Conservation (phyloP, 805 yeast species). For the Yarrowia phangngaensis region DNA sequence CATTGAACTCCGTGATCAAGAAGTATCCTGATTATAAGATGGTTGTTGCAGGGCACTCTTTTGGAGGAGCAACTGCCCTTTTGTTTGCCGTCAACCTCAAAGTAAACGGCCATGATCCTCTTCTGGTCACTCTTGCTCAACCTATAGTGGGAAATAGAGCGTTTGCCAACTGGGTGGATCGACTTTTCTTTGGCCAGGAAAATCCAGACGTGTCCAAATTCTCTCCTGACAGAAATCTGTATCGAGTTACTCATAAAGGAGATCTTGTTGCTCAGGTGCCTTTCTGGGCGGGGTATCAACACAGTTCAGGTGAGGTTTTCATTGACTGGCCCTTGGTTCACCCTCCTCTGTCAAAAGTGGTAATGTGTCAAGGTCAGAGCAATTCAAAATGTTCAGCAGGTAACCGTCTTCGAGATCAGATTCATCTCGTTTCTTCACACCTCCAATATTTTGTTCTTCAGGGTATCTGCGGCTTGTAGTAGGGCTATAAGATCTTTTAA, state of each 20-base stretch:
- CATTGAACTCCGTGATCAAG: not conserved
- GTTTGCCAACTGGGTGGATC: constrained; percentile 14
- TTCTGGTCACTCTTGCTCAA: constrained; percentile 20
- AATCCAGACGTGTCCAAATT: not conserved
- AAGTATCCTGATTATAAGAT: constrained; percentile 18
- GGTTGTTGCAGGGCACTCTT: constrained; percentile 16
- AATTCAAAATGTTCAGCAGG: constrained; percentile 11
- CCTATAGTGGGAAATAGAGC: constrained; percentile 22
- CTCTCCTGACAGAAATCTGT: constrained; percentile 6
- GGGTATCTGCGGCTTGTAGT: too few relatives aligned
- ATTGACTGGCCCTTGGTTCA: constrained; percentile 3
- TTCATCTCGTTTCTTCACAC: too few relatives aligned
- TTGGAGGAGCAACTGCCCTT: constrained; percentile 22
- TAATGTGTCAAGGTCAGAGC: constrained; percentile 21
- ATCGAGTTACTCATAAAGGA: constrained; percentile 22
- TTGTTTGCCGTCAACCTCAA: constrained; percentile 10
- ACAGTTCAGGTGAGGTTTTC: constrained; percentile 15
- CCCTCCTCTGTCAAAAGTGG: constrained; percentile 8
- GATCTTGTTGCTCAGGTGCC: constrained; percentile 26
- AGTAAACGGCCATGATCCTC: constrained; percentile 18
- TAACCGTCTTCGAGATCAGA: too few relatives aligned
- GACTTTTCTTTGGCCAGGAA: constrained; percentile 1
- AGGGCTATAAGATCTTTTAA: too few relatives aligned
- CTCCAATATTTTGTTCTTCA: too few relatives aligned
- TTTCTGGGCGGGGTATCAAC: constrained; percentile 23